Base-by-base conservation (phyloP, 257 asterid genomes). In the Penstemon newberryi region DNA sequence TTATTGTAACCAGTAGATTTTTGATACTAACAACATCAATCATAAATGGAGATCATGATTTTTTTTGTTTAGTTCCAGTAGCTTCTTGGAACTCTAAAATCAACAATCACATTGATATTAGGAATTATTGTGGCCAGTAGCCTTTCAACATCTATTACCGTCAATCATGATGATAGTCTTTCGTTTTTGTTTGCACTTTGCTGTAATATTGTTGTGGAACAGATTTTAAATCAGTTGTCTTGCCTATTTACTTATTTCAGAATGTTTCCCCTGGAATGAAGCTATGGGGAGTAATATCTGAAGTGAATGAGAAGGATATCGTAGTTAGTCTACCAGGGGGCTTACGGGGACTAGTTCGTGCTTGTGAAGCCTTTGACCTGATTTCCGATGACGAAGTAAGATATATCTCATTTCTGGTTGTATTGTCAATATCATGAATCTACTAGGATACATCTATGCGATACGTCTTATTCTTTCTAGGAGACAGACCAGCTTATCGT, bases 271-370 rank as follows among this genome's bases (percentile, higher is more conserved):
- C 82, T 3, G 99, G 99, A 42, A 91, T 94, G 99, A 94, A 94
- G 82, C 91, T 94, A 25, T 91, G 92, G 99, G 97, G 97, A 66
- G 96, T 94, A 56, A 80, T 94, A 83, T 75, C 92, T 66, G 97
- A 94, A 83, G 86, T 94, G 55, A 94, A 89, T 72, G 91, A 87
- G 78, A 94, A 94, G 77, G 99, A 94, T 82, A 75, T 94, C 52
- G 95, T 79, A 46, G 83, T 94, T 69, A 85, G 92, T 79, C 94
- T 94, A 66, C 97, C 99, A 62, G 99, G 99, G 60, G 97, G 99
- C 11, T 82, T 94, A 73, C 87, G 96, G 62, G 99, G 99, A 67
- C 70, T 94, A 70, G 95, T 89, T 70, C 96, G 92, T 74, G 84
- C 96, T n/a, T 73, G 78, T 77, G 99, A 94, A 64, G 96, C 97